Base-by-base conservation (phyloP, 108 stramenopile genomes). In the Cyclotella sp. region DNA sequence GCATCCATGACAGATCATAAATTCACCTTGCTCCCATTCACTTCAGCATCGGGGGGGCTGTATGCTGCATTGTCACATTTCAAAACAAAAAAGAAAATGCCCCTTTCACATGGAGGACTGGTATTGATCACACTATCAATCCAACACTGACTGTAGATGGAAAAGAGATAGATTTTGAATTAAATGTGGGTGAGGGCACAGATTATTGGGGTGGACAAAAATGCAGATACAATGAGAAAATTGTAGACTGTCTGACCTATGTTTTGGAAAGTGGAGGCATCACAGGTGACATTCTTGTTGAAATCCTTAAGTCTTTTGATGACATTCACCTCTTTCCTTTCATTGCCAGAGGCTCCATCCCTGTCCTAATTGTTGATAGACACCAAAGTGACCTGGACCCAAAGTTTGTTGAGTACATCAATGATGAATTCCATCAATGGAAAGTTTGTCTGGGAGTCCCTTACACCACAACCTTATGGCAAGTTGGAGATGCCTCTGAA, bases 221-320 rank as follows among this genome's bases (percentile, higher is more conserved):
- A n/a, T 69, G 76, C 76, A 69, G 45, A 9, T 77, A 43, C 46
- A 40, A 30, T 51, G 67, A 68, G 7, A 77, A 77, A 43, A 27
- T 21, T 9, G 49, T n/a, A n/a, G n/a, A n/a, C n/a, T n/a, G n/a
- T n/a, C n/a, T n/a, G n/a, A n/a, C n/a, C n/a, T n/a, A n/a, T n/a
- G n/a, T n/a, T n/a, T n/a, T n/a, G n/a, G n/a, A n/a, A n/a, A n/a
- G n/a, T n/a, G n/a, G n/a, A n/a, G n/a, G n/a, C n/a, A n/a, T n/a
- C n/a, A n/a, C n/a, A n/a, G n/a, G n/a, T n/a, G n/a, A n/a, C n/a
- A n/a, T 69, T 13, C 8, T 62, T 77, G n/a, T 60, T 68, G 68
- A 77, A 34, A 29, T 68, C 16, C 34, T 77, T 12, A 49, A 68
- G 58, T 21, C 51, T 22, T 69, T 69, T 42, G 68, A 77, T 44